These are phyloP conservation scores for Naganishia liquefaciens DNA, from an alignment of 1,284 basidiomycete species.

Conservation along the genomic window DNA sequence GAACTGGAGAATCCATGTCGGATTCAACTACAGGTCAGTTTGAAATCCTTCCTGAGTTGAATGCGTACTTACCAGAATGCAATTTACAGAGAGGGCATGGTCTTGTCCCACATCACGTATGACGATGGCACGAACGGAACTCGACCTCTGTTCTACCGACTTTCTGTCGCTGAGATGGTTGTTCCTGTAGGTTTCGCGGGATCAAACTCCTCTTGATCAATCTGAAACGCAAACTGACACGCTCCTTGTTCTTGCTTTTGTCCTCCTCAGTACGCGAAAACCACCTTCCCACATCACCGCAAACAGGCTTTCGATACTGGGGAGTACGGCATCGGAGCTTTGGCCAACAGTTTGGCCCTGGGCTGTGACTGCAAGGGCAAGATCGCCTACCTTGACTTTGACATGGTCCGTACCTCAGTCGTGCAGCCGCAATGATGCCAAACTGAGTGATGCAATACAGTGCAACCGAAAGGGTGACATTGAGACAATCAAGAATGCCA, in stretches of 20 bases:
- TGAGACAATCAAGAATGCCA: conserved; percentile 48
- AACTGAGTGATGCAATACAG: conserved; percentile 39
- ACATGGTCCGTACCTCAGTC: conserved; percentile 29
- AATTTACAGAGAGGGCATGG: conserved; percentile 61
- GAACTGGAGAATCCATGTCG: conserved; percentile 90
- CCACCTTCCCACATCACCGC: conserved; percentile 49
- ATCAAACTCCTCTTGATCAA: conserved; percentile 44
- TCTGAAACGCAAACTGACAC: conserved; percentile 41
- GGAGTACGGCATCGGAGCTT: conserved; percentile 55
- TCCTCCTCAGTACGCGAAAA: conserved; percentile 34
- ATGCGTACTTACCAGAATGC: conserved; percentile 83
- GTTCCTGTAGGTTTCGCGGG: conserved; percentile 56
- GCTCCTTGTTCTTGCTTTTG: conserved; percentile 6
- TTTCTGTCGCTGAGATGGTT: conserved; percentile 56
- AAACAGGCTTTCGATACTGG: conserved; percentile 55
- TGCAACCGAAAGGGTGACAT: conserved; percentile 49
- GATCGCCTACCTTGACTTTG: conserved; percentile 45
- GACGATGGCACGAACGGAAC: conserved; percentile 60
- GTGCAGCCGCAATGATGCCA: conserved; percentile 16
- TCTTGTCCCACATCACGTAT: conserved; percentile 50
- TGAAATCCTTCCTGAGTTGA: conserved; percentile 58
- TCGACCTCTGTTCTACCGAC: conserved; percentile 53
- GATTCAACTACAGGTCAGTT: conserved; percentile 53
- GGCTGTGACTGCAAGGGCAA: conserved; percentile 58
- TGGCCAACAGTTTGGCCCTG: conserved; percentile 53